Evolutionary conservation across 306 rosid genomes (phyloP), one percentile per base, ranked within the genome.

Genomic region (Sophora flavescens): DNA sequence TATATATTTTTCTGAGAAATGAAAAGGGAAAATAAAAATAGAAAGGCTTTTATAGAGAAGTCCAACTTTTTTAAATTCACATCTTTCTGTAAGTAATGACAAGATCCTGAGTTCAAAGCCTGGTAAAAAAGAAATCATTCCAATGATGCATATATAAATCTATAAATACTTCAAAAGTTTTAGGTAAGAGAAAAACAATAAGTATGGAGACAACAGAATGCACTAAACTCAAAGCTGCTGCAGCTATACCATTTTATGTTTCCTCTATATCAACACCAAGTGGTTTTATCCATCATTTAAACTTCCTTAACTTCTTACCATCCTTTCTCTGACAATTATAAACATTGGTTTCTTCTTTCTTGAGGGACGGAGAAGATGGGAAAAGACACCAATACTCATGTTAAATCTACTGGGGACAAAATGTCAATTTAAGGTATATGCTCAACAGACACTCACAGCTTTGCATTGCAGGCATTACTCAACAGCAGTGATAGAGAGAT

Each of bases 381-480:
- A 50, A 28, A 39, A 48, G 69, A 50, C 30, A 15, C 50, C 63
- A 38, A 18, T 26, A 39, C 26, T 71, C 47, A 79, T 53, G 42
- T 63, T 65, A 72, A 41, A 67, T 67, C 48, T 58, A 22, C 13
- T 8, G 3, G 3, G 3, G 52, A 63, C 22, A 38, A 36, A 61
- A 10, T 47, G 48, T 32, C 71, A 33, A 35, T 36, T 32, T 6
- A 32, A 62, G 71, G 50, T 74, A 72, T 38, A 38, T 51, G 11
- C 66, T 69, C 2, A 36, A 64, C 39, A 63, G 30, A 60, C 30
- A 81, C 4, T 61, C 51, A 47, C 30, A 35, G 44, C 54, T 45
- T 45, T 35, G 45, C 60, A 56, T 32, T 16, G 76, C 59, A 71
- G 54, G 83, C 80, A 41, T 30, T 30, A 30, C 32, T 30, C 32